A percentile compares a stretch with the other conserved stretches of the same genome.
Conservation (phyloP, 2,329 filamentous ascomycete species). For the Tolypocladium capitatum region DNA sequence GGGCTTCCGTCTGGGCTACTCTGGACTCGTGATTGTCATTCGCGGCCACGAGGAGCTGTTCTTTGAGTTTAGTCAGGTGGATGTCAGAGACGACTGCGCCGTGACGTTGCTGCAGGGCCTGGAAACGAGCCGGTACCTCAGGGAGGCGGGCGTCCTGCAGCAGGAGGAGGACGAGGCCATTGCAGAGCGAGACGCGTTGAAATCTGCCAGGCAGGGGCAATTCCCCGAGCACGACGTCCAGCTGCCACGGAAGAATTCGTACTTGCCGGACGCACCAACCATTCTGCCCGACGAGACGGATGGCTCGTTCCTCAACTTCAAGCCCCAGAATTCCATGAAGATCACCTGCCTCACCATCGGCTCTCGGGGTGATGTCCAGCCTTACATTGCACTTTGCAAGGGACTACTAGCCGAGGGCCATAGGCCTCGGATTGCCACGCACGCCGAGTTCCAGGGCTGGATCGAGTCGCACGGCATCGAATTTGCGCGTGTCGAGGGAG, state of each 20-base stretch:
- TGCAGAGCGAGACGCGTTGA: slow-evolving; percentile 67
- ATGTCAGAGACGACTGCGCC: slow-evolving; percentile 76
- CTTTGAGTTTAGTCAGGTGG: slow-evolving; percentile 74
- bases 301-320: slow-evolving; percentile 82
- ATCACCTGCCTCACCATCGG: slow-evolving; percentile 95
- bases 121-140: slow-evolving; percentile 56
- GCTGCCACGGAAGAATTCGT: slow-evolving; percentile 32
- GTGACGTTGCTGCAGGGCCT: slow-evolving; percentile 67
- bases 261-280: slow-evolving; percentile 47
- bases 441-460: slow-evolving; percentile 81
- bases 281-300: slow-evolving; percentile 83
- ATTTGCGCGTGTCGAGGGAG: slow-evolving; percentile 76
- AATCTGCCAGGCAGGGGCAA: slow-evolving; percentile 53
- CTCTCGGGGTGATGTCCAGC: slow-evolving; percentile 89
- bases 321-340: slow-evolving; percentile 62
- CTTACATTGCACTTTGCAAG: slow-evolving; percentile 93
- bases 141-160: slow-evolving; percentile 54
- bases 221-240: slow-evolving; percentile 36
- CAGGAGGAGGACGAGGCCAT: slow-evolving; percentile 63
- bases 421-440: slow-evolving; percentile 75
- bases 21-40: slow-evolving; percentile 84
- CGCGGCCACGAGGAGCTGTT: slow-evolving; percentile 91
- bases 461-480: slow-evolving; percentile 87
- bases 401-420: slow-evolving; percentile 81
- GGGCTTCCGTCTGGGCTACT: slow-evolving; percentile 83